Conservation (phyloP, 768 basidiomycete genomes). For the Ramaria rubella region DNA sequence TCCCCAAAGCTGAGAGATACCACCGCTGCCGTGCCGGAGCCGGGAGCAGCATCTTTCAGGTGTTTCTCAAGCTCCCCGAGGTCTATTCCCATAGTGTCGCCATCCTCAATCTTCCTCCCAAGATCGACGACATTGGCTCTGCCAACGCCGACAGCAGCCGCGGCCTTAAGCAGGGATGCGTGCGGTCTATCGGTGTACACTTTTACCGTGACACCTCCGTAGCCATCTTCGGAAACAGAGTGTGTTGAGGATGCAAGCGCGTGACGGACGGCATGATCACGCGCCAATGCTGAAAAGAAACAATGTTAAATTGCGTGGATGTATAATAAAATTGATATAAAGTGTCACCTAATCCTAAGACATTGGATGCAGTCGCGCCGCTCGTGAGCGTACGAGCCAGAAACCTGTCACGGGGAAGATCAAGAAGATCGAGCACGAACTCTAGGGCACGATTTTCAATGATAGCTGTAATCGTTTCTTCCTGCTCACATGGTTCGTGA, state of each 20-base stretch:
- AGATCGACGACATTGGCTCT: constrained; percentile 29
- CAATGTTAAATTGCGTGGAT: not conserved
- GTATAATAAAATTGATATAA: constrained; percentile 5
- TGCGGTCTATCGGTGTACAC: constrained; percentile 33
- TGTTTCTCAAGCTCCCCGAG: constrained; percentile 22
- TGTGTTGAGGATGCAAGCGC: constrained; percentile 23
- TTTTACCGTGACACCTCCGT: constrained; percentile 22
- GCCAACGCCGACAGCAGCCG: constrained; percentile 34
- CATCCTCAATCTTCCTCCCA: constrained; percentile 1
- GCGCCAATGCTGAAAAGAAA: constrained; percentile 25
- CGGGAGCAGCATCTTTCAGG: constrained; percentile 21
- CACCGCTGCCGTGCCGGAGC: constrained; percentile 12
- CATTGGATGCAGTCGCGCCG: constrained; percentile 36
- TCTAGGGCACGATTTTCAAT: constrained; percentile 25
- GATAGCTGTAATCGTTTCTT: constrained; percentile 21
- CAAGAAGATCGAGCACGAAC: constrained; percentile 24
- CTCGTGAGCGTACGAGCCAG: constrained; percentile 32
- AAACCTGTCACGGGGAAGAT: constrained; percentile 21
- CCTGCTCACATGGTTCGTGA: constrained; percentile 2
- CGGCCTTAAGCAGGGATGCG: constrained; percentile 34
- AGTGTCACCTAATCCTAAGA: constrained; percentile 37
- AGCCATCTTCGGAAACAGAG: constrained; percentile 32
- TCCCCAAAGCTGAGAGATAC: constrained; percentile 32
- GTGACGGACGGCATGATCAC: constrained; percentile 25
- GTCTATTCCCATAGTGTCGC: constrained; percentile 3